Percentiles rank a stretch among this genome's conserved stretches.
phyloP scores from a whole-genome alignment of 2,329 filamentous ascomycete species.

The Aaosphaeria arxii region DNA sequence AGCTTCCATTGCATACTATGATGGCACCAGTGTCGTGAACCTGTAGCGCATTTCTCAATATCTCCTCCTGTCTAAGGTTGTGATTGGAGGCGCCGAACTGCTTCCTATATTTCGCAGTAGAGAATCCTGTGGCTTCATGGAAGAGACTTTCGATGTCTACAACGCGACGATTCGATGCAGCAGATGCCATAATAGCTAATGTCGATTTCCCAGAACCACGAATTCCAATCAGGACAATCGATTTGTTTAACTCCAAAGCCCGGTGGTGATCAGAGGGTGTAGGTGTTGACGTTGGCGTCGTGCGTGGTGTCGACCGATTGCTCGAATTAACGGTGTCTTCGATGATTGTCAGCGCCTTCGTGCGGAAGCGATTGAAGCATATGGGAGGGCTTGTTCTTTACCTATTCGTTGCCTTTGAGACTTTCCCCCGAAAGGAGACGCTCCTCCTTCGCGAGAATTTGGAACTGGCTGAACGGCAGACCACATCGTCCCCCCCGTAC shows the following conservation, averaged over 20 bases:
- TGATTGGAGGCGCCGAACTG: slow-evolving; percentile 61
- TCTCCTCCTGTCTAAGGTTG: slow-evolving; percentile 59
- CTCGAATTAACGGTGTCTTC: slow-evolving; percentile 21
- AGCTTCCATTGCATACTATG: slow-evolving; percentile 68
- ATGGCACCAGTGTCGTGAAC: slow-evolving; percentile 61
- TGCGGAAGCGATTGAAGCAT: too few relatives aligned
- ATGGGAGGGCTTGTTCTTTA: slow-evolving; percentile 2
- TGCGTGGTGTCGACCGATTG: slow-evolving; percentile 24
- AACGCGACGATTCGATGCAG: slow-evolving; percentile 65
- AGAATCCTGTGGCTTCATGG: slow-evolving; percentile 60
- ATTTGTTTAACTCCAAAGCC: slow-evolving; percentile 59
- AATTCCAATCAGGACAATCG: slow-evolving; percentile 70
- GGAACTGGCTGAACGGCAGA: too few relatives aligned
- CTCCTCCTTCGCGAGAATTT: too few relatives aligned
- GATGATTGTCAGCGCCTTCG: not conserved
- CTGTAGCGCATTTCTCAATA: slow-evolving; percentile 59
- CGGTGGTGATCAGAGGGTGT: slow-evolving; percentile 21
- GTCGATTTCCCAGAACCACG: slow-evolving; percentile 74
- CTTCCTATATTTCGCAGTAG: slow-evolving; percentile 62
- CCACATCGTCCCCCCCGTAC: not conserved
- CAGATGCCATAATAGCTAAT: slow-evolving; percentile 70
- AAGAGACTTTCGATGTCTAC: slow-evolving; percentile 70
- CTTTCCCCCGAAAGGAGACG: slow-evolving; percentile 1
- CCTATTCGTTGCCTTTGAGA: slow-evolving; percentile 6
- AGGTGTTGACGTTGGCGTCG: slow-evolving; percentile 19